Percentiles rank a stretch among this genome's conserved stretches.
phyloP scores from a whole-genome alignment of 306 rosid species.

The Trichosanthes truncata region DNA sequence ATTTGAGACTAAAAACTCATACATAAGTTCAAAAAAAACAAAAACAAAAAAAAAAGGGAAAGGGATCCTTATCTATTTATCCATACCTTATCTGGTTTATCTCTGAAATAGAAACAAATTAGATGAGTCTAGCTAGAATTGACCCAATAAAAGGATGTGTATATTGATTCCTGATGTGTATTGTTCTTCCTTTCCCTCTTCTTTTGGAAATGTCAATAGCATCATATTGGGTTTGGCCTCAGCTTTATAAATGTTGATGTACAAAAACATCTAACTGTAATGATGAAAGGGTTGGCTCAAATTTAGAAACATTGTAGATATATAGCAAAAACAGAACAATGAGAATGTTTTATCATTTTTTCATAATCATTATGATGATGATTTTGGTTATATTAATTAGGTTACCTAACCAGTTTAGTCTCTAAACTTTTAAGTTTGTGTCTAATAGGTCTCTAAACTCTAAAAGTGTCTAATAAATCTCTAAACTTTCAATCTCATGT shows the following conservation, averaged over 20 bases:
- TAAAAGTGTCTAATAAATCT: no score
- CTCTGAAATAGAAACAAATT: conserved; percentile 2
- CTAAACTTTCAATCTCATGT: no score
- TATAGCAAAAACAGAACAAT: background rate
- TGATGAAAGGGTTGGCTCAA: background rate
- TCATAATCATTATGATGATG: background rate
- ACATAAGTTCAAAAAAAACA: background rate
- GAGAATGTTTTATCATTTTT: background rate
- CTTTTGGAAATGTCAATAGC: conserved; percentile 6
- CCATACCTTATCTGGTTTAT: conserved; percentile 10
- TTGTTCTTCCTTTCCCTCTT: background rate
- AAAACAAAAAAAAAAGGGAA: no score
- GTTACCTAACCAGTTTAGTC: no score
- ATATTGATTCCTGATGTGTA: background rate
- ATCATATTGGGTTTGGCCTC: background rate
- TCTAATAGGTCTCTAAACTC: no score
- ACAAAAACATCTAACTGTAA: background rate
- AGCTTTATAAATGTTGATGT: background rate
- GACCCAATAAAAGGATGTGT: background rate
- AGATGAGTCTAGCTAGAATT: conserved; percentile 10
- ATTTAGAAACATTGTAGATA: background rate
- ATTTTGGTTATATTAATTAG: background rate
- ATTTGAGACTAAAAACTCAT: background rate
- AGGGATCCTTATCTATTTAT: conserved; percentile 3
- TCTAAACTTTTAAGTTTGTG: no score